Base-by-base conservation (phyloP, 2,329 filamentous ascomycete species). In the Phaeosphaeria sp. region DNA sequence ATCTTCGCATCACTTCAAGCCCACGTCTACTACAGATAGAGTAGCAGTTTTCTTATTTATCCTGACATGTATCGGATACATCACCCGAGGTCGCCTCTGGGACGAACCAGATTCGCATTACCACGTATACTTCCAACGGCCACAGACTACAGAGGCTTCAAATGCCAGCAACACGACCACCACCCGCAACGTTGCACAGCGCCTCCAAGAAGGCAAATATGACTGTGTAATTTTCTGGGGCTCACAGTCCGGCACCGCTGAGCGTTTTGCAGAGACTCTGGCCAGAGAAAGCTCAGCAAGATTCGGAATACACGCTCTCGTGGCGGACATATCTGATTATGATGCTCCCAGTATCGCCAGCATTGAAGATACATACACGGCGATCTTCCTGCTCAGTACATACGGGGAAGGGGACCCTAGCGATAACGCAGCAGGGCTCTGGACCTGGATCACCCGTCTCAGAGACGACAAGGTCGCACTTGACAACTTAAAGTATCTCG, bases 91-190 rank as follows among this genome's bases (percentile, higher is more conserved):
- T 18, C 65, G 60, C 13, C 18, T 71, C 15, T 84, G 82, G 81
- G 81, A 84, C 52, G 80, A 75, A 43, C 79, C 82, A 9, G 82
- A 85, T 59, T 83, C 83, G 5, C 78, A 83, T 55, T 65, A 78
- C 39, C 73, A 83, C 62, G 71, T 84, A 22, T 81, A 76, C 66
- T 86, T 79, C 50, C 79, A 85, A 62, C 77, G 78, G 39, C 83
- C 83, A 17, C 83, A 83, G 59, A 60, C 80, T 33, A 62, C 25
- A 27, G 25, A 27, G 25, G 9, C 54, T n/a, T 62, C 63, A 27
- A 64, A 46, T 46, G 59, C 55, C 25, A 27, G 9, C 46, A 60
- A 62, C 11, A 46, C 59, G 13, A 30, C 55, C 27, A 41, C 58
- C n/a, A 83, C 81, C 0, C 76, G 81, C 44, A 78, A 85, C 59